A percentile compares a stretch with the other conserved stretches of the same genome.
Conservation (phyloP, 345 rosid genomes). For the Pistacia vera region DNA sequence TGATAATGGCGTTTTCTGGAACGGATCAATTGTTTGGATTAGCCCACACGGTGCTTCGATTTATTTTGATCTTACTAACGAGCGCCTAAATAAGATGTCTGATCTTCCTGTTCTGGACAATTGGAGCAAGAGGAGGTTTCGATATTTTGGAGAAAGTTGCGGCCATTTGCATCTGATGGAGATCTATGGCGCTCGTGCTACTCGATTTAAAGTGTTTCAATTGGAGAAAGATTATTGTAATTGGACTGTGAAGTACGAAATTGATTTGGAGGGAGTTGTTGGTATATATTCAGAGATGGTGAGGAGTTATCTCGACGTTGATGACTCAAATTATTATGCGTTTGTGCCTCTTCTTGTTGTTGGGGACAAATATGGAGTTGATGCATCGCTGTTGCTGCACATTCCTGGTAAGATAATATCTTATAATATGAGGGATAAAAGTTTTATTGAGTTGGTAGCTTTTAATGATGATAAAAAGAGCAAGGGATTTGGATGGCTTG, state of each 20-base stretch:
- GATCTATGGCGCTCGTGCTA: neutral
- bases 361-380: neutral
- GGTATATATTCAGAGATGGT: constrained; percentile 19
- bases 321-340: neutral
- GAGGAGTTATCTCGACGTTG: neutral
- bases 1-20: neutral
- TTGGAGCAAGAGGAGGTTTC: neutral
- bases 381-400: neutral
- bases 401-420: neutral
- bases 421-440: neutral
- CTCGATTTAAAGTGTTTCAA: constrained; percentile 20
- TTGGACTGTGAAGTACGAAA: constrained; percentile 8
- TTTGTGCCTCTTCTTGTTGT: neutral
- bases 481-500: neutral
- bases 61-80: neutral
- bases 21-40: neutral
- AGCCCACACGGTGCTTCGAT: neutral
- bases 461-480: neutral
- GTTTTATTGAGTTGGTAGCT: neutral
- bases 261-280: constrained; percentile 1
- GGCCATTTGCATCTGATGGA: constrained; percentile 19
- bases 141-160: constrained; percentile 3
- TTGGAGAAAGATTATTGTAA: constrained; percentile 9
- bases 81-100: neutral
- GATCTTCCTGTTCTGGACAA: neutral